Base-by-base conservation (phyloP, 2,329 filamentous ascomycete genomes). In the Paraphoma chrysanthemicola region DNA sequence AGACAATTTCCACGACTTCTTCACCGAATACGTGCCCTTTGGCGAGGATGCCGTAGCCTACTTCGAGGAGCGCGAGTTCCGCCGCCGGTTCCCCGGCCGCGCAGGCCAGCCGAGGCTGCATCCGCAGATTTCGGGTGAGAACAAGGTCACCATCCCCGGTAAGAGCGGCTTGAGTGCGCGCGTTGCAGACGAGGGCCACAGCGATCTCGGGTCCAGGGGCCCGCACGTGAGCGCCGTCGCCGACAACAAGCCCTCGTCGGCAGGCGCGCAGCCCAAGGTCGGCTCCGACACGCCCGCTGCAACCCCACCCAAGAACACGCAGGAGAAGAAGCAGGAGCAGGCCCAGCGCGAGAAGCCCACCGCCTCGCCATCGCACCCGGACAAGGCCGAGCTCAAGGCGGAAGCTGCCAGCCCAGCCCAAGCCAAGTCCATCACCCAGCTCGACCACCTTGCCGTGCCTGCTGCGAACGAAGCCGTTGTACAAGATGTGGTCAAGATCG, bases 1-100 rank as follows among this genome's bases (percentile, higher is more conserved):
- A 73, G 95, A 99, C 82, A 97, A 92, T 80, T 99, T 98, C 85
- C 94, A 99, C 80, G 95, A 99, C 79, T 95, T 97, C 83, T 99
- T 99, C 81, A 98, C 93, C 70, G 93, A 97, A 80, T 99, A 94
- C 77, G 81, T 99, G 16, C 95, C 95, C 18, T 97, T 91, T 67
- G 95, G 93, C 70, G 95, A 99, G 80, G 92, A 97, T 75, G 90
- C 90, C 16, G 94, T 99, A 44, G 87, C 96, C 28, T 98, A 96
- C 80, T 89, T 99, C 50, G 95, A 99, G 79, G 95, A 99, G 80
- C 87, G 90, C 66, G 93, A 97, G 72, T 97, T 97, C 82, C 88
- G 90, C 74, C 93, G 90, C 79, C 88, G 91, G 55, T 97, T 97
- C 81, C 88, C 74, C 2, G 74, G 73, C 23, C 81, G 84, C 43